Evolutionary conservation across 2,329 filamentous ascomycete species (phyloP), one percentile per base, ranked within the genome.

Genomic region (Fusarium nurragi): DNA sequence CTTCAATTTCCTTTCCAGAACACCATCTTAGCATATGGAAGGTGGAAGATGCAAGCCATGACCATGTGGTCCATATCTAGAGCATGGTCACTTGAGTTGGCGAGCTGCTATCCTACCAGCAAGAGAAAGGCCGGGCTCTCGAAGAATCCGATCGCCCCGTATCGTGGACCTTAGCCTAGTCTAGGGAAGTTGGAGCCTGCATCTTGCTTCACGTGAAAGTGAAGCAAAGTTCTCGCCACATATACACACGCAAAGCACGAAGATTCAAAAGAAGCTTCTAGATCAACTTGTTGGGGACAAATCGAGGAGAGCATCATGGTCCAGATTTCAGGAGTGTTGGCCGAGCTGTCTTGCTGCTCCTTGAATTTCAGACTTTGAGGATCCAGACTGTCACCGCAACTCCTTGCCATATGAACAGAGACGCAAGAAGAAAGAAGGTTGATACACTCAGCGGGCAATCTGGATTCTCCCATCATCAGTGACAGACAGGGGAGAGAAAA

Each of bases 1-100:
- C 56, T 57, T 10, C 36, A 58, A 62, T 65, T 55, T 65, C 25
- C 38, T 37, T 53, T 39, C 18, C 21, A 51, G 32, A 53, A 37
- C 25, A 63, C 21, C 19, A 56, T 63, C 26, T 18, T 43, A n/a
- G 28, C 22, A 50, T 18, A 10, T 22, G 22, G 19, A 41, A 40
- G 23, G 7, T 25, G 19, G 19, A 38, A 37, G 34, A 37, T 39
- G 12, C n/a, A 18, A 32, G 37, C 30, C 26, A 36, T 52, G 14
- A 14, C 14, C 25, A 16, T 25, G 14, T 34, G 30, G 30, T n/a
- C 26, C n/a, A 55, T 22, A 14, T 21, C 32, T 19, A 22, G 22
- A 45, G 49, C 28, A 56, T 39, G 18, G 22, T 16, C 40, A 37
- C 43, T 21, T 36, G 25, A 36, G 48, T 36, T 22, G 46, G 19